phyloP scores from a whole-genome alignment of 305 asterid genomes.

The Solanum chacoense region DNA sequence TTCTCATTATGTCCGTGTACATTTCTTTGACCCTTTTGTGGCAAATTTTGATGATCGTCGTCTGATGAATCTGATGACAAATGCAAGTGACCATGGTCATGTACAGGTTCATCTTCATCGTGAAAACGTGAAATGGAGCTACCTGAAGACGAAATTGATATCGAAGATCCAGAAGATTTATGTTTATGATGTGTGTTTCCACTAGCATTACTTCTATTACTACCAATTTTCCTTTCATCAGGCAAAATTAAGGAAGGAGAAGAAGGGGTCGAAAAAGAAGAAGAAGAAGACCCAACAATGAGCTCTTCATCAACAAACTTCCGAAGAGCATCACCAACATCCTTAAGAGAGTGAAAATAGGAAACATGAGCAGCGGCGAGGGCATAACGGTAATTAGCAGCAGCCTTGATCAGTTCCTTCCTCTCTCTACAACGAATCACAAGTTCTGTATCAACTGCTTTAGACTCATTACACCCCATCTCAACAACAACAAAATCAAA shows the following conservation, averaged over 20 bases:
- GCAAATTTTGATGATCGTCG: conserved; percentile 22
- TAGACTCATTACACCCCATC: conserved; percentile 88
- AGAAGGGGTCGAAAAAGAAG: conserved; percentile 45
- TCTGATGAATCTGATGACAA: conserved; percentile 29
- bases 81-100: conserved; percentile 45
- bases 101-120: conserved; percentile 27
- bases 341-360: conserved; percentile 66
- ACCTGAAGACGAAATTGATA: background rate
- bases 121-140: conserved; percentile 18
- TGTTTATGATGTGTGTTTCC: background rate
- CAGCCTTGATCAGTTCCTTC: conserved; percentile 60
- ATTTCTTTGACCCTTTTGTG: background rate
- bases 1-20: conserved; percentile 15
- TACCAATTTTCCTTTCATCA: background rate
- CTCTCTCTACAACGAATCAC: conserved; percentile 81
- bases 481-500: background rate
- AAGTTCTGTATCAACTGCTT: conserved; percentile 59
- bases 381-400: conserved; percentile 82
- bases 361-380: conserved; percentile 83
- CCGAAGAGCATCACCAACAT: conserved; percentile 76
- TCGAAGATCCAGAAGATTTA: background rate
- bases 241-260: conserved; percentile 65
- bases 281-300: conserved; percentile 30
- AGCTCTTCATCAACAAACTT: conserved; percentile 85
- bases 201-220: background rate